Conservation (phyloP, 2,329 filamentous ascomycete genomes). For the Thielaviopsis musarum region DNA sequence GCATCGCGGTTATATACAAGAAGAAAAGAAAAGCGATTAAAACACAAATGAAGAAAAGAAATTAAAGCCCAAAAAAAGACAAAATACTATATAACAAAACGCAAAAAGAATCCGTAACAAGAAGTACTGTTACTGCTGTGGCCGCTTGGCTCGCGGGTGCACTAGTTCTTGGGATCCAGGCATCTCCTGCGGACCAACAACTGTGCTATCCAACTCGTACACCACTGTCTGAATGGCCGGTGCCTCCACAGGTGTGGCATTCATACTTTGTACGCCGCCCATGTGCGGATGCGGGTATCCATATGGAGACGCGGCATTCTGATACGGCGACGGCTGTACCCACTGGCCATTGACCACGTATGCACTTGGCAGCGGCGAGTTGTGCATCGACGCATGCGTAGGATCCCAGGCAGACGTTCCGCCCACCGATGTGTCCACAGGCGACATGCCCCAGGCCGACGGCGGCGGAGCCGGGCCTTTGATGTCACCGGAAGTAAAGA, state of each 20-base stretch:
- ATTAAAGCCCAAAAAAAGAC: not conserved
- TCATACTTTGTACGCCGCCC: slow-evolving; percentile 2
- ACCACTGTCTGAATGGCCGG: slow-evolving; percentile 5
- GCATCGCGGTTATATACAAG: not conserved
- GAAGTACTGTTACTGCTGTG: not conserved
- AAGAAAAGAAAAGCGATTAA: not conserved
- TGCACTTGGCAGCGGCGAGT: slow-evolving; percentile 3
- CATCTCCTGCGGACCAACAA: slow-evolving; percentile 6
- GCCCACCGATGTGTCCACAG: slow-evolving; percentile 1
- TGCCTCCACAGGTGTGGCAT: slow-evolving; percentile 1
- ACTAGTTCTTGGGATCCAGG: slow-evolving; percentile 6
- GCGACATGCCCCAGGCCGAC: not conserved
- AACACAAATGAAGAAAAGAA: not conserved
- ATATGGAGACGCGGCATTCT: not conserved
- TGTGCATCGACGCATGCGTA: not conserved
- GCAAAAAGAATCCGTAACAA: too few relatives aligned
- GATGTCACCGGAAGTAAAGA: slow-evolving; percentile 3
- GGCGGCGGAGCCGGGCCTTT: not conserved
- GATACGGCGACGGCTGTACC: slow-evolving; percentile 2
- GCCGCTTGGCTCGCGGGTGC: slow-evolving; percentile 6
- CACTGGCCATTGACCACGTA: slow-evolving; percentile 7
- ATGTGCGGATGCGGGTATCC: not conserved
- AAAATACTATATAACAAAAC: not conserved
- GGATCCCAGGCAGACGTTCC: slow-evolving; percentile 1
- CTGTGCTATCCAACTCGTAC: slow-evolving; percentile 9